Conservation (phyloP, 257 asterid species). For the Plantago ovata region DNA sequence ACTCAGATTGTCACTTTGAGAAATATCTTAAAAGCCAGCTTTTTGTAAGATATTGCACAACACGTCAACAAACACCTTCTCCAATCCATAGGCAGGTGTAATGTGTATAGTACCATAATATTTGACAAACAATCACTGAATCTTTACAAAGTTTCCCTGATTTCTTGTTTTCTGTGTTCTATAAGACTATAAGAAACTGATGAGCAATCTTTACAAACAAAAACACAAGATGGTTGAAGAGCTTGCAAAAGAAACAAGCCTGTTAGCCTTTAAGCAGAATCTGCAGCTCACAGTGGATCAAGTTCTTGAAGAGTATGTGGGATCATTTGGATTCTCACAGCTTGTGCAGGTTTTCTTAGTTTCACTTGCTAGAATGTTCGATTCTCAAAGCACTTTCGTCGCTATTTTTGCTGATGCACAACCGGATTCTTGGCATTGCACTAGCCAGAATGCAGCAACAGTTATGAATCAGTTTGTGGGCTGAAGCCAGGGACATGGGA, state of each 20-base stretch:
- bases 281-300: slow-evolving; percentile 50
- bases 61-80: slow-evolving; percentile 32
- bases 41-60: slow-evolving; percentile 24
- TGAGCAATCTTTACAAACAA: neutral
- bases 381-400: slow-evolving; percentile 50
- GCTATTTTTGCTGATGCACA: slow-evolving; percentile 58
- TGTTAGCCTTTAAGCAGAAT: slow-evolving; percentile 15
- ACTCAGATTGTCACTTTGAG: slow-evolving; percentile 43
- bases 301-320: slow-evolving; percentile 53
- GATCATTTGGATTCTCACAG: slow-evolving; percentile 62
- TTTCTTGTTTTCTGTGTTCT: neutral
- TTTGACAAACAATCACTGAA: neutral
- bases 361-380: slow-evolving; percentile 52
- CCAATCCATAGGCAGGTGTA: slow-evolving; percentile 17
- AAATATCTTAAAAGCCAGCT: slow-evolving; percentile 9
- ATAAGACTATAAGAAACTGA: neutral
- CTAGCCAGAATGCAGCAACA: slow-evolving; percentile 22
- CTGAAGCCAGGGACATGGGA: slow-evolving; percentile 56
- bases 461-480: slow-evolving; percentile 33
- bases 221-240: slow-evolving; percentile 39
- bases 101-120: slow-evolving; percentile 17
- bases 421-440: slow-evolving; percentile 48
- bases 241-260: slow-evolving; percentile 21
- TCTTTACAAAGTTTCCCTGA: neutral
- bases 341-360: slow-evolving; percentile 53